Conservation (phyloP, 371 early-diverging fungal genomes). For the Saksenaea vasiformis region DNA sequence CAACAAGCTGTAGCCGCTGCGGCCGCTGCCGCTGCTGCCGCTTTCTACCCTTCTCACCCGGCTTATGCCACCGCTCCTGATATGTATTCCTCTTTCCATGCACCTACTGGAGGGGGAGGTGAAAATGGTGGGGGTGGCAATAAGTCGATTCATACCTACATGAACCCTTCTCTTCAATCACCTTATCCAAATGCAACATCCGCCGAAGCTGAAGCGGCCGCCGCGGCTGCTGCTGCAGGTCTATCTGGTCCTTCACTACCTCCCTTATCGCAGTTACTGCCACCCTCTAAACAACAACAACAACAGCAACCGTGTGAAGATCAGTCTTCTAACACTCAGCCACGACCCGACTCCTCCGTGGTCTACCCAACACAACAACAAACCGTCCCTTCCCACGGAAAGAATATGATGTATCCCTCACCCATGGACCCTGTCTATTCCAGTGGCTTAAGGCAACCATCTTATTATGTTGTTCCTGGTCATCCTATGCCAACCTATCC, state of each 20-base stretch:
- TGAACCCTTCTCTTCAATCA: neutral
- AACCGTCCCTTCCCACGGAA: slow-evolving; percentile 6
- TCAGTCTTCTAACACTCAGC: neutral
- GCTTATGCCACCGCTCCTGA: neutral
- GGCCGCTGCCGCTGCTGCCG: neutral
- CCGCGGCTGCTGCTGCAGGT: slow-evolving; percentile 28
- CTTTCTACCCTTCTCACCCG: neutral
- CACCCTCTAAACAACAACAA: slow-evolving; percentile 17
- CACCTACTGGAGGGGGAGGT: neutral
- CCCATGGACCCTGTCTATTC: slow-evolving; percentile 3
- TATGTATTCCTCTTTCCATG: neutral
- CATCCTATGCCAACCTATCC: neutral
- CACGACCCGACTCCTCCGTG: slow-evolving; percentile 1
- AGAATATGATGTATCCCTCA: neutral
- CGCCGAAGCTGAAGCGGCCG: slow-evolving; percentile 13
- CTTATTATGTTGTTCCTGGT: slow-evolving; percentile 4
- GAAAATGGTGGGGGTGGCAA: neutral
- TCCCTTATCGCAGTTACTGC: slow-evolving; percentile 47
- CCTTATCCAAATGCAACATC: neutral
- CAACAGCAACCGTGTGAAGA: slow-evolving; percentile 6
- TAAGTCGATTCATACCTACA: neutral
- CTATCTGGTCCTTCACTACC: slow-evolving; percentile 36
- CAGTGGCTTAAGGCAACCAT: neutral
- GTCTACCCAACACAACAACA: neutral
- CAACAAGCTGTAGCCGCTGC: neutral